Evolutionary conservation across 1,284 basidiomycete species (phyloP).

Genomic region (Heliocybe sulcata): DNA sequence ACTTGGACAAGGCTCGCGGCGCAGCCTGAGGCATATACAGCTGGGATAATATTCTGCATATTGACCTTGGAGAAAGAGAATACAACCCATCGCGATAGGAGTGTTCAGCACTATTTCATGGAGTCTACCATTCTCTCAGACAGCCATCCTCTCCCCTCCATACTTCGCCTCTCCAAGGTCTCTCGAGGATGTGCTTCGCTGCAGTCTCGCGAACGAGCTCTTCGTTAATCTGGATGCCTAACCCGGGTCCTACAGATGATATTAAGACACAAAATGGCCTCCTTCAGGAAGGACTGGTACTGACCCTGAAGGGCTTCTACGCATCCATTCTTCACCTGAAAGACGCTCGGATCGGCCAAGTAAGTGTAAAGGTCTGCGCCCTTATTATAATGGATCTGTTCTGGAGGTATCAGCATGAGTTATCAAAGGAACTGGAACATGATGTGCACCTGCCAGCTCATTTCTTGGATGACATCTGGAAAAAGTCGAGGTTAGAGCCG

Average conservation of each 20-base stretch:
- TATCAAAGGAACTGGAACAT: not conserved
- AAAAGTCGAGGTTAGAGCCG: not conserved
- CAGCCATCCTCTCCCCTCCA: slow-evolving; percentile 51
- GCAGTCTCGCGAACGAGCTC: slow-evolving; percentile 48
- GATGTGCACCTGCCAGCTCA: slow-evolving; percentile 49
- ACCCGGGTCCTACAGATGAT: slow-evolving; percentile 40
- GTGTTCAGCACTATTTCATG: too few relatives aligned
- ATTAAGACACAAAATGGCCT: not conserved
- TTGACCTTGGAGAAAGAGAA: too few relatives aligned
- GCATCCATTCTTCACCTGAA: slow-evolving; percentile 54
- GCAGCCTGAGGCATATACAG: too few relatives aligned
- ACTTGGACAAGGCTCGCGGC: too few relatives aligned
- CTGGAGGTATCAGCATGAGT: not conserved
- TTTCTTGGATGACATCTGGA: slow-evolving; percentile 47
- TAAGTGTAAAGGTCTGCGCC: slow-evolving; percentile 68
- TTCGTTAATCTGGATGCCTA: slow-evolving; percentile 69
- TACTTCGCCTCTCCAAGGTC: slow-evolving; percentile 54
- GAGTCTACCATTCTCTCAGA: slow-evolving; percentile 43
- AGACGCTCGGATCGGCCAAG: slow-evolving; percentile 49
- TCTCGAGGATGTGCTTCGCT: slow-evolving; percentile 23
- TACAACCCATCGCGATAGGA: too few relatives aligned
- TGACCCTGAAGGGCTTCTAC: slow-evolving; percentile 45
- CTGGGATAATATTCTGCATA: too few relatives aligned
- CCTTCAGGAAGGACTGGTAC: slow-evolving; percentile 4
- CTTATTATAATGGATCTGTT: slow-evolving; percentile 69